A percentile compares a stretch with the other conserved stretches of the same genome.
phyloP scores from a whole-genome alignment of 2,329 filamentous ascomycete genomes.

The Akanthomyces muscarius region DNA sequence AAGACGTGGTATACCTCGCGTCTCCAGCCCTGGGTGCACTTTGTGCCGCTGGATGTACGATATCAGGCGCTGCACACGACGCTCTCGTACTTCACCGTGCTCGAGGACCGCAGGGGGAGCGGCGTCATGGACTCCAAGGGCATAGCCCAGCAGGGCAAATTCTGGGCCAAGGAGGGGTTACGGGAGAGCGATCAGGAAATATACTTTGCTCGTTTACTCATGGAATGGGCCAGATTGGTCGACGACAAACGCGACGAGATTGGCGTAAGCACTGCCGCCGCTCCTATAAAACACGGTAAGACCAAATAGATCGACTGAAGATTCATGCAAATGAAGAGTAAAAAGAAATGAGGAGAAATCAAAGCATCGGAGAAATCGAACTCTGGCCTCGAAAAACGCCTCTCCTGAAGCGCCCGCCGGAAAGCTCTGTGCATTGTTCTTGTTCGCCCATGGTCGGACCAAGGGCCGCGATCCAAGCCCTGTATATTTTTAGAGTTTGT shows the following conservation, averaged over 20 bases:
- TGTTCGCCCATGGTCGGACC: neutral
- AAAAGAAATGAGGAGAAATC: neutral
- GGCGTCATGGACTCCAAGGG: constrained; percentile 55
- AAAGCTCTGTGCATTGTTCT: constrained; percentile 6
- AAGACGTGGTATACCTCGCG: constrained; percentile 76
- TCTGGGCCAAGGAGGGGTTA: constrained; percentile 61
- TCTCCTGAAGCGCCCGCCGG: constrained; percentile 3
- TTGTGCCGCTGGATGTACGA: constrained; percentile 70
- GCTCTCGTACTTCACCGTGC: constrained; percentile 64
- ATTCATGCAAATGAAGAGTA: neutral
- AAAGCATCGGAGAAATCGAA: neutral
- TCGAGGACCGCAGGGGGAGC: constrained; percentile 40
- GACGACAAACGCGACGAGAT: constrained; percentile 55
- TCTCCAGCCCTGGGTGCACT: constrained; percentile 73
- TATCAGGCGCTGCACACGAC: constrained; percentile 71
- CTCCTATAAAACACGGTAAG: constrained; percentile 3
- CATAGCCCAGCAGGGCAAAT: constrained; percentile 62
- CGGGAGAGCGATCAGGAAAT: constrained; percentile 73
- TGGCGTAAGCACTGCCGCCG: constrained; percentile 24
- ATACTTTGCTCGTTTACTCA: constrained; percentile 71
- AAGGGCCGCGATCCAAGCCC: neutral
- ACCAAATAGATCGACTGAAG: neutral
- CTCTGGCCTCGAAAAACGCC: neutral
- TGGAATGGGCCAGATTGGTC: constrained; percentile 72
- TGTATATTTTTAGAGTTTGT: constrained; percentile 9